Evolutionary conservation across 129 eudicot genomes (phyloP), one percentile per base, ranked within the genome.

Genomic region (Artemisia argyi): DNA sequence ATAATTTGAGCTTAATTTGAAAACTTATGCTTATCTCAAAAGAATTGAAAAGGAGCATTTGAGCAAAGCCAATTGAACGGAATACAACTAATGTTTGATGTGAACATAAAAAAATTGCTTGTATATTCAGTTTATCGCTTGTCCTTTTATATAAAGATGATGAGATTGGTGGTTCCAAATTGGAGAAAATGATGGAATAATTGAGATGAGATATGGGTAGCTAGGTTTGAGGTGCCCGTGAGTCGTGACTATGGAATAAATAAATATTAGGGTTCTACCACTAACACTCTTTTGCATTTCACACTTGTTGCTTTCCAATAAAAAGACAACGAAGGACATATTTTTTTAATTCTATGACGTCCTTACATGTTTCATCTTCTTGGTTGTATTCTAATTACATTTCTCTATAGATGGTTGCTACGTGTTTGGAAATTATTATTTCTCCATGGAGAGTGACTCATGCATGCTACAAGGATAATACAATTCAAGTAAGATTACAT

Each of bases 211-310:
- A 28, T 53, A 76, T 76, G 68, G 69, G n/a, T n/a, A n/a, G n/a
- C n/a, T 76, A 76, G 75, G 69, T 61, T 61, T 66, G 79, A 61
- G 69, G 76, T 68, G 70, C 73, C 72, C 22, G 22, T 80, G 80
- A 78, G 69, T 53, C 22, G 22, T 80, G 80, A 78, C 74, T 53
- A 59, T 69, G 65, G 60, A 79, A 75, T 19, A 58, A 18, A 35
- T 19, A 61, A 51, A 61, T 4, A 71, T 69, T 66, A 47, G 58
- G 67, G 42, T 56, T 68, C 64, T 60, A 46, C 44, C 55, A 55
- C 22, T 48, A 13, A 48, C 65, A 72, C 65, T 66, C 69, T 72
- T 56, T 66, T 67, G 59, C 50, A 30, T 50, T 13, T 68, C 70
- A 54, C 22, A 39, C 62, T 73, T 76, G 81, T 81, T 59, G 28